phyloP scores from a whole-genome alignment of 495 filamentous ascomycete genomes.

The Hypoxylon crocopeplum region DNA sequence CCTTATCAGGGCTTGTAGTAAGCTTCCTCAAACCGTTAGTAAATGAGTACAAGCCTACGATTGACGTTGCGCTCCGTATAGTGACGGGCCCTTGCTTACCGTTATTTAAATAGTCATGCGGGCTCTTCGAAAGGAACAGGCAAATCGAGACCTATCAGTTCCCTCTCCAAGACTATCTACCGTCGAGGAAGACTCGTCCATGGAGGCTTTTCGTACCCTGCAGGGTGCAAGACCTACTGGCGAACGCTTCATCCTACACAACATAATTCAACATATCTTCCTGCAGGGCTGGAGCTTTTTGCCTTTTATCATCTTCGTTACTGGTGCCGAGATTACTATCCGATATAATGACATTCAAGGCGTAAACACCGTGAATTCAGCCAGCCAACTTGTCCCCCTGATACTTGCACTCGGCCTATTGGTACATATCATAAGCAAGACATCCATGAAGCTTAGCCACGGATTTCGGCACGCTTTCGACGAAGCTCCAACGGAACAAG shows the following conservation, averaged over 20 bases:
- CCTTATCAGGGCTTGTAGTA: not conserved
- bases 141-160: too few species aligned
- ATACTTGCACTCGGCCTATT: constrained; percentile 16
- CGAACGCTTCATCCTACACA: not conserved
- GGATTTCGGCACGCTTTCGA: constrained; percentile 14
- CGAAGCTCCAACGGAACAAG: not conserved
- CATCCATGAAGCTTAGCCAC: constrained; percentile 1
- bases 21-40: not conserved
- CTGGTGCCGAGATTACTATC: constrained; percentile 19
- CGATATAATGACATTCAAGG: constrained; percentile 18
- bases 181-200: too few species aligned
- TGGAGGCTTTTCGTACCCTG: too few species aligned
- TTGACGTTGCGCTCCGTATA: too few species aligned
- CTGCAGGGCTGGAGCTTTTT: constrained; percentile 15
- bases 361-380: constrained; percentile 15
- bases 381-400: constrained; percentile 16
- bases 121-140: too few species aligned
- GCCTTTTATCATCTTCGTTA: constrained; percentile 13
- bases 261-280: constrained; percentile 8
- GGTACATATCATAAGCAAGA: constrained; percentile 6
- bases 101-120: not conserved
- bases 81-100: too few species aligned
- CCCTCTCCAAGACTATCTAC: too few species aligned
- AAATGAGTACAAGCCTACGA: too few species aligned
- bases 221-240: not conserved